phyloP scores from a whole-genome alignment of 164 flowering plant genomes.

The Magnolia kwangsiensis region DNA sequence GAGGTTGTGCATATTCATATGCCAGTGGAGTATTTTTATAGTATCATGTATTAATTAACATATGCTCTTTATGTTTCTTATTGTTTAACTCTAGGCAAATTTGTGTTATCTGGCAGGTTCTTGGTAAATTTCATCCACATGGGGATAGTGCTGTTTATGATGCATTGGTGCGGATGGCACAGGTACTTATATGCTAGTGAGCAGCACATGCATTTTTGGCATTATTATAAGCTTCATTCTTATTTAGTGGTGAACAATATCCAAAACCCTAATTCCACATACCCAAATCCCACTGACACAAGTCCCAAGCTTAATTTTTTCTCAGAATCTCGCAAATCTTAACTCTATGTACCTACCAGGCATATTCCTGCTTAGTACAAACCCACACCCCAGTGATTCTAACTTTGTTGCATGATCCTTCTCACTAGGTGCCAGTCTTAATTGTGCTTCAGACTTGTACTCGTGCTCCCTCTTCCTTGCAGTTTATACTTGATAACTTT shows the following conservation, averaged over 20 bases:
- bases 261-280: too few species aligned
- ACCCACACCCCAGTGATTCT: neutral
- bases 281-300: too few species aligned
- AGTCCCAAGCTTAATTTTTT: too few species aligned
- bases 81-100: neutral
- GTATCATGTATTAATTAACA: neutral
- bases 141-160: slow-evolving; percentile 96
- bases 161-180: slow-evolving; percentile 96
- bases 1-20: neutral
- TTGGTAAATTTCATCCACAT: slow-evolving; percentile 97
- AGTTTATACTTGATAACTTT: too few species aligned
- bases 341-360: neutral
- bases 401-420: neutral
- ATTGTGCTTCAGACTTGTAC: too few species aligned
- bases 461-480: too few species aligned
- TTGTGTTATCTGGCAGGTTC: slow-evolving; percentile 49
- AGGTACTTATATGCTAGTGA: slow-evolving; percentile 39
- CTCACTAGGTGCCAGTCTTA: neutral
- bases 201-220: neutral
- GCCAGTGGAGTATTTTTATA: neutral
- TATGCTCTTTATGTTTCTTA: neutral
- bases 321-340: neutral
- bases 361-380: neutral
- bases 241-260: neutral
- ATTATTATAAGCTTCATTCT: neutral